Base-by-base conservation (phyloP, 106 monocot species). In the Phalaenopsis aphrodite region DNA sequence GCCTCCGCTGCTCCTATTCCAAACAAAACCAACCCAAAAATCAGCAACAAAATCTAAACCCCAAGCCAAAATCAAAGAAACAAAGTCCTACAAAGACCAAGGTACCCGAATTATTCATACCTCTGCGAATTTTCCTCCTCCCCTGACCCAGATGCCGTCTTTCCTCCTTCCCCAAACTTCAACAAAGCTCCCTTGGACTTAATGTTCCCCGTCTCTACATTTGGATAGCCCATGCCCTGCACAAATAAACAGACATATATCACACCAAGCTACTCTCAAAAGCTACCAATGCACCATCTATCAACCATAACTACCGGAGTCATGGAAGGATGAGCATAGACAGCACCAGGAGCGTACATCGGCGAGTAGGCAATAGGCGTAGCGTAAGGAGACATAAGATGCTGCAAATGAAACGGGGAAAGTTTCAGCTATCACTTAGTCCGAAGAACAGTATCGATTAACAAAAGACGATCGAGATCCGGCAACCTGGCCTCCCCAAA, bases 291-390 rank as follows among this genome's bases (percentile, higher is more conserved):
- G 5, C 41, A 23, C 39, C 6, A 73, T 0, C n/a, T 17, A 42
- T 10, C 75, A 75, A 56, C 19, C 57, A 58, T 47, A 21, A 24
- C 55, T 75, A 86, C 82, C 75, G 76, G 36, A 5, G 82, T 42
- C 36, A 74, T n/a, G 12, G 81, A 48, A 7, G 85, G 85, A 41
- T 85, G 85, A 2, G 82, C 79, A 64, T 86, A 86, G 8, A 79
- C 76, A n/a, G 78, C 74, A 48, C 48, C 77, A 5, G 81, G 85
- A 65, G 65, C 30, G 68, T 83, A 87, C 78, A 87, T 77, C 7
- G 86, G 77, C 11, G 86, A 80, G 78, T 76, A 87, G 37, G 85
- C 78, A n/a, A 87, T 83, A 18, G 86, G 80, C 12, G 86, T 80
- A 36, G 77, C 86, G 55, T 87, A 87, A 21, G 86, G 79, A 57